Evolutionary conservation across 2,329 filamentous ascomycete species (phyloP).

Genomic region (Beauveria scarabaeidicola): DNA sequence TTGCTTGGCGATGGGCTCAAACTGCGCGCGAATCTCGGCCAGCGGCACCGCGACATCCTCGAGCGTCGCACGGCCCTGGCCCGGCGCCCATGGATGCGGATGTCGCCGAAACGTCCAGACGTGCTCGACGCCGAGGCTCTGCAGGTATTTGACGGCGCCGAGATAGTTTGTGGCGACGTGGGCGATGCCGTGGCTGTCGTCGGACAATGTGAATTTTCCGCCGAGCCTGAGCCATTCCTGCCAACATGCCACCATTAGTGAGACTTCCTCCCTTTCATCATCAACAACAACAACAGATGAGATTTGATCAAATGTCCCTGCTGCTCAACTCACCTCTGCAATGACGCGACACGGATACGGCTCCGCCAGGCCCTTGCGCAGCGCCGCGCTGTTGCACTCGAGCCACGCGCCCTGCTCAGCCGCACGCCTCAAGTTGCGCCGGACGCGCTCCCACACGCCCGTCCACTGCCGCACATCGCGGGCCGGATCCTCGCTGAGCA

Average conservation of each 20-base stretch:
- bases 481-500: constrained; percentile 64
- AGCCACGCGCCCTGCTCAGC: constrained; percentile 69
- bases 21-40: constrained; percentile 28
- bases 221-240: constrained; percentile 64
- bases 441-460: constrained; percentile 63
- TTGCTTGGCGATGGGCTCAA: constrained; percentile 8
- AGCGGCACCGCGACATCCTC: constrained; percentile 37
- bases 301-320: no score
- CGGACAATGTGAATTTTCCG: constrained; percentile 81
- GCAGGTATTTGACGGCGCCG: constrained; percentile 61
- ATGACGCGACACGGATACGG: constrained; percentile 79
- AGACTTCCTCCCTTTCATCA: no score
- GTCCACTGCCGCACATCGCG: constrained; percentile 49
- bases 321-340: constrained; percentile 59
- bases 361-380: constrained; percentile 84
- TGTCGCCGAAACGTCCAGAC: constrained; percentile 48
- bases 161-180: constrained; percentile 83
- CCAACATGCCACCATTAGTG: neutral
- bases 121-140: constrained; percentile 53
- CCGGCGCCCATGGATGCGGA: constrained; percentile 21
- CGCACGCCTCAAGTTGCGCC: constrained; percentile 66
- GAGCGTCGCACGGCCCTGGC: constrained; percentile 26
- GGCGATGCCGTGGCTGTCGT: constrained; percentile 84
- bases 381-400: constrained; percentile 79
- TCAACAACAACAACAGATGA: no score